phyloP scores from a whole-genome alignment of 305 asterid species.

The Fraxinus latifolia region DNA sequence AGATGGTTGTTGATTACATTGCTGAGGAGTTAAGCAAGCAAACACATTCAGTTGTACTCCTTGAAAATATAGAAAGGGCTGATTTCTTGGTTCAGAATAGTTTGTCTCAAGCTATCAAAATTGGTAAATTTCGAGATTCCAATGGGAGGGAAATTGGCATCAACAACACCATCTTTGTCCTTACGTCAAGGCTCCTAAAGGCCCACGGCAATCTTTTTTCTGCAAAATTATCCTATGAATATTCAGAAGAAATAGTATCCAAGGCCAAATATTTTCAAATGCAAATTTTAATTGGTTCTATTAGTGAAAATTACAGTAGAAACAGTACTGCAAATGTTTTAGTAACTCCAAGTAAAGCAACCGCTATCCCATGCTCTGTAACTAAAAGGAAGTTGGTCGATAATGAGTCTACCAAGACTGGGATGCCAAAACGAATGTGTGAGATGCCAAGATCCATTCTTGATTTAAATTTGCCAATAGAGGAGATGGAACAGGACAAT shows the following conservation, averaged over 20 bases:
- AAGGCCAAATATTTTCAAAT: conserved; percentile 58
- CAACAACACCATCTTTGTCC: conserved; percentile 49
- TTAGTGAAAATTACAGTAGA: conserved; percentile 24
- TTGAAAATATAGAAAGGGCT: conserved; percentile 78
- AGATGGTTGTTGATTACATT: conserved; percentile 58
- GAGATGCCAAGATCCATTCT: conserved; percentile 41
- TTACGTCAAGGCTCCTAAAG: conserved; percentile 41
- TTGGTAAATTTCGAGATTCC: conserved; percentile 71
- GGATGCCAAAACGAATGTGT: conserved; percentile 37
- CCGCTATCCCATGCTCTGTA: conserved; percentile 17
- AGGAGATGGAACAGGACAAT: conserved; percentile 43
- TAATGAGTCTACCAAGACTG: conserved; percentile 21
- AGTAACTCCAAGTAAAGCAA: conserved; percentile 27
- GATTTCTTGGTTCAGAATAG: conserved; percentile 61
- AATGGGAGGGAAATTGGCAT: conserved; percentile 58
- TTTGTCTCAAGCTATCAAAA: conserved; percentile 60
- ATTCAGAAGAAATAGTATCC: conserved; percentile 64
- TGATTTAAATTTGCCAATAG: conserved; percentile 79
- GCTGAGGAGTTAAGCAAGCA: conserved; percentile 68
- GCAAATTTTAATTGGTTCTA: conserved; percentile 45
- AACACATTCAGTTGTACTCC: conserved; percentile 58
- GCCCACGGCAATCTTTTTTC: conserved; percentile 27
- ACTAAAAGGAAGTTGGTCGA: conserved; percentile 53
- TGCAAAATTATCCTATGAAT: conserved; percentile 32
- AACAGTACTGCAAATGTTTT: conserved; percentile 31